These are phyloP conservation scores for Lenwebbia sp. DNA, from an alignment of 345 rosid species.

Conservation along the genomic window DNA sequence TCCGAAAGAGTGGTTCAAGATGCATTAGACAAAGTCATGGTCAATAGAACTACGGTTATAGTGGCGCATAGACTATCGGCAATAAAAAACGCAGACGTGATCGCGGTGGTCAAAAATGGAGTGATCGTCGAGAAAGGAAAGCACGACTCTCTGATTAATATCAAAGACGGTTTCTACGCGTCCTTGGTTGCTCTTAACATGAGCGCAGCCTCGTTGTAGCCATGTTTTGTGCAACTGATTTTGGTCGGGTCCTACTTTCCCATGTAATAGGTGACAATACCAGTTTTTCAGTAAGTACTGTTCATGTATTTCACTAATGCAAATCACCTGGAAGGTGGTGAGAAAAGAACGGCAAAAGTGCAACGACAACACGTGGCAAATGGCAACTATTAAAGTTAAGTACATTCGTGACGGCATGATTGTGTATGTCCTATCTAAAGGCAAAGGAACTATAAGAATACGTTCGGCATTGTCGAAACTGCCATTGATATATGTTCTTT, in stretches of 20 bases:
- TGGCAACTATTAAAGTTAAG: neutral
- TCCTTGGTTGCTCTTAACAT: slow-evolving; percentile 31
- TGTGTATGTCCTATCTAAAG: neutral
- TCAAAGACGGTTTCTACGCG: slow-evolving; percentile 27
- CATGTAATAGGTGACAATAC: neutral
- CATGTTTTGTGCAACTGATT: neutral
- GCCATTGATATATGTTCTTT: neutral
- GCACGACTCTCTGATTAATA: slow-evolving; percentile 26
- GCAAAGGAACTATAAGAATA: too few species aligned
- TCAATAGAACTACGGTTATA: slow-evolving; percentile 1
- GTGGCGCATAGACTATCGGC: slow-evolving; percentile 20
- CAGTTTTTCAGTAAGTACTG: neutral
- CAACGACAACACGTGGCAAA: neutral
- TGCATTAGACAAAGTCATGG: slow-evolving; percentile 5
- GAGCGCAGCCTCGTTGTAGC: slow-evolving; percentile 9
- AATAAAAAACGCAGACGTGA: slow-evolving; percentile 43
- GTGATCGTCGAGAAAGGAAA: slow-evolving; percentile 44
- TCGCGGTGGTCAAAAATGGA: slow-evolving; percentile 49
- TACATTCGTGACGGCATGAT: neutral
- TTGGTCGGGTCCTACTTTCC: neutral
- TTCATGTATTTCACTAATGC: neutral
- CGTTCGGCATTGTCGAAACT: neutral
- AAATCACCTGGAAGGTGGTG: neutral
- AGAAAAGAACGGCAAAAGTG: neutral
- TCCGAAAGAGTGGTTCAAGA: slow-evolving; percentile 8